A percentile compares a stretch with the other conserved stretches of the same genome.
Conservation (phyloP, 148 eudicot genomes). For the Rhododendron simsii region DNA sequence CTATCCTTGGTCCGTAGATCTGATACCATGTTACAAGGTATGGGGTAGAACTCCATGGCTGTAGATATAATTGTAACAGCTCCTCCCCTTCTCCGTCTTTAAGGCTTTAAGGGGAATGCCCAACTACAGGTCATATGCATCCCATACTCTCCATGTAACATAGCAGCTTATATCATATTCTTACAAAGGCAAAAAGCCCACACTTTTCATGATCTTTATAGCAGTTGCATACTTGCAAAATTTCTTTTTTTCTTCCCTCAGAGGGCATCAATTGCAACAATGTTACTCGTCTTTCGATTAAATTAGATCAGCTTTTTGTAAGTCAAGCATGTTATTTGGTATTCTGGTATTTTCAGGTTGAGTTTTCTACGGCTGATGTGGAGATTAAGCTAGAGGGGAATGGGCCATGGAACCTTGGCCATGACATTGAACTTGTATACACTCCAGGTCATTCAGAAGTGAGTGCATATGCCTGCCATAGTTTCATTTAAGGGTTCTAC, state of each 20-base stretch:
- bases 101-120: background rate
- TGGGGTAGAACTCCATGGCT: background rate
- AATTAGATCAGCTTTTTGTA: background rate
- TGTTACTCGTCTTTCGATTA: background rate
- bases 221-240: background rate
- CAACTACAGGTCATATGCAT: background rate
- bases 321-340: background rate
- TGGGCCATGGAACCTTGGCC: constrained; percentile 46
- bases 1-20: background rate
- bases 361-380: constrained; percentile 30
- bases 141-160: background rate
- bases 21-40: background rate
- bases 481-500: background rate
- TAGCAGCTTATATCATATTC: background rate
- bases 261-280: background rate
- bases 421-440: constrained; percentile 39
- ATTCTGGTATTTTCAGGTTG: constrained; percentile 23
- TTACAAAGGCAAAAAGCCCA: background rate
- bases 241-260: background rate
- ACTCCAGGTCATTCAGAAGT: constrained; percentile 53
- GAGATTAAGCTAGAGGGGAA: constrained; percentile 46
- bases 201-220: background rate
- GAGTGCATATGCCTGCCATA: constrained; percentile 6
- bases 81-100: background rate
- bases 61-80: background rate